Conservation (phyloP, 345 rosid genomes). For the Camelina sativa region DNA sequence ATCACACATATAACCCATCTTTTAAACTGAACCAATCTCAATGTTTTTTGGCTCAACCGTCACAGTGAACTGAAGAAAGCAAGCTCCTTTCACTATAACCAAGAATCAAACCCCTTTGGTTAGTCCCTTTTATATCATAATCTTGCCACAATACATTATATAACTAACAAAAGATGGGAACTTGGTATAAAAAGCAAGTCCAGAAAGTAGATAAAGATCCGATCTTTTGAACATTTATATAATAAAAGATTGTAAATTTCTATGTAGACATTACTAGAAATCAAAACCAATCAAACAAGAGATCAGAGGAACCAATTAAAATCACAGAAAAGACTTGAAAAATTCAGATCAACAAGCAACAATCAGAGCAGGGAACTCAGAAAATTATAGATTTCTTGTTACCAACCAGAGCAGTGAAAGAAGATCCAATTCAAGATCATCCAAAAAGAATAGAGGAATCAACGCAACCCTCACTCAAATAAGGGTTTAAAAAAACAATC, state of each 20-base stretch:
- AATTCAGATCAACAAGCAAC: constrained; percentile 18
- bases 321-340: constrained; percentile 12
- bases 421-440: constrained; percentile 23
- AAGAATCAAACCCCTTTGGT: constrained; percentile 10
- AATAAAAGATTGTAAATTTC: not conserved
- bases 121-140: constrained; percentile 20
- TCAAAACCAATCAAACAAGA: not conserved
- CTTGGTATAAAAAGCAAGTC: constrained; percentile 30
- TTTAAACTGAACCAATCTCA: constrained; percentile 36
- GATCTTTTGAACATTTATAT: not conserved
- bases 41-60: constrained; percentile 26
- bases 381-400: constrained; percentile 10
- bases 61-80: constrained; percentile 21
- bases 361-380: not conserved
- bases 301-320: not conserved
- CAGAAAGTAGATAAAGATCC: constrained; percentile 5
- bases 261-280: not conserved
- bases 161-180: constrained; percentile 17
- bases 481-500: not conserved
- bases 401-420: constrained; percentile 4
- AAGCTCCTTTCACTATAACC: constrained; percentile 31
- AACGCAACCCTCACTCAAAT: not conserved
- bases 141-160: constrained; percentile 1
- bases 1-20: constrained; percentile 90
- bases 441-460: constrained; percentile 1